Base-by-base conservation (phyloP, 495 filamentous ascomycete species). In the Penicillium bialowiezense region DNA sequence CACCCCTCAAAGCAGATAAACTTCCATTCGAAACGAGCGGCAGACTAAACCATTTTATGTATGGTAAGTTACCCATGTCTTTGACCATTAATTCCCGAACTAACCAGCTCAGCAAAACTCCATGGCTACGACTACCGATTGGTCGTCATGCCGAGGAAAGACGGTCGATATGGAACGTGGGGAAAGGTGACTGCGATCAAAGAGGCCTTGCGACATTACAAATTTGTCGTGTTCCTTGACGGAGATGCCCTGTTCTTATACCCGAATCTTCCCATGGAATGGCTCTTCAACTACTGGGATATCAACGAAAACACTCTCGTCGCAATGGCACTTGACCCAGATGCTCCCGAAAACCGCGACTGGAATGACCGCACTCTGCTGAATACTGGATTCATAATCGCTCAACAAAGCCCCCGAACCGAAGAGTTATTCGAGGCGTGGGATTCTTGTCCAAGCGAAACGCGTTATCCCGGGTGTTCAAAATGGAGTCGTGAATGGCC, bases 111-210 rank as follows among this genome's bases (percentile, higher is more conserved):
- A 74, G 73, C 77, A 32, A 62, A 51, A 41, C 73, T 80, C 36
- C 77, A 80, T 56, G 73, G 73, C 48, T 79, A 80, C 65, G 69
- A 76, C 45, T 80, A 80, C 67, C 70, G 76, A 49, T 71, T 79
- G 32, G 59, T 78, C 44, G 66, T 63, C 12, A 58, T 66, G 6
- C 23, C 52, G 7, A 18, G 19, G 1, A 18, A 44, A 31, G 32
- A 36, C 26, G 42, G 45, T 35, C 63, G 68, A 38, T 67, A 62
- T 21, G 63, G 66, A 29, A 75, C 75, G 33, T 80, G 76, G 76
- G 61, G 65, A 44, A 79, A 79, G 59, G 69, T 77, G 29, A 59
- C 74, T 31, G 69, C 70, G 39, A 75, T 77, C 38, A 59, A 61
- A 37, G 64, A 76, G 42, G 58, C 69, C 1, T 63, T 78, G 32